A percentile compares a stretch with the other conserved stretches of the same genome.
Evolutionary conservation across 2,329 filamentous ascomycete species (phyloP).

Genomic region (Hawksworthiomyces lignivorus): DNA sequence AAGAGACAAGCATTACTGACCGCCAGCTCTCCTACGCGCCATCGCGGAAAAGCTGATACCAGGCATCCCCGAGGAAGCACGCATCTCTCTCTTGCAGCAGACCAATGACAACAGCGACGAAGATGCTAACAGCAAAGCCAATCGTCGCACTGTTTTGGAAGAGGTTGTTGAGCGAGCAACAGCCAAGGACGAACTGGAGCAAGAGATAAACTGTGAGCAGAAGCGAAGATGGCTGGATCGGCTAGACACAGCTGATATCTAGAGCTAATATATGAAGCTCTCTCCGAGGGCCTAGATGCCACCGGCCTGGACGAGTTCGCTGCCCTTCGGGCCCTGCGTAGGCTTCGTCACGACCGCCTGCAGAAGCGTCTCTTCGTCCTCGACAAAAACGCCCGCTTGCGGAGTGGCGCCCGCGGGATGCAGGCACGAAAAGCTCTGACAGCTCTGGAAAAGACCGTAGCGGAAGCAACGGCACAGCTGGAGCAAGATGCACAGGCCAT

Average conservation of each 20-base stretch:
- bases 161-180: constrained; percentile 59
- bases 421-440: constrained; percentile 69
- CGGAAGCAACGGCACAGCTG: constrained; percentile 47
- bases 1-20: background rate
- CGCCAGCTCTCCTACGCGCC: constrained; percentile 59
- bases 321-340: constrained; percentile 53
- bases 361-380: constrained; percentile 58
- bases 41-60: constrained; percentile 73
- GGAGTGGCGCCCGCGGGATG: constrained; percentile 68
- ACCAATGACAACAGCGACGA: constrained; percentile 36
- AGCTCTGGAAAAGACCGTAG: constrained; percentile 58
- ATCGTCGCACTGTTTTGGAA: constrained; percentile 47
- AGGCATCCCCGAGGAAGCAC: constrained; percentile 59
- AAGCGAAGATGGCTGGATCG: no score
- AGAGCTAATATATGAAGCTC: background rate
- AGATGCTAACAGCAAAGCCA: constrained; percentile 17
- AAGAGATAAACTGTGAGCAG: constrained; percentile 38
- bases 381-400: constrained; percentile 64
- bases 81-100: constrained; percentile 63
- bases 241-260: no score
- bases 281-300: constrained; percentile 7
- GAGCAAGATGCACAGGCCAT: constrained; percentile 50
- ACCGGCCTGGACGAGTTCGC: constrained; percentile 31
- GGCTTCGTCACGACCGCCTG: constrained; percentile 54
- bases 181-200: constrained; percentile 47